Conservation (phyloP, 805 yeast species). For the Candida corydali region DNA sequence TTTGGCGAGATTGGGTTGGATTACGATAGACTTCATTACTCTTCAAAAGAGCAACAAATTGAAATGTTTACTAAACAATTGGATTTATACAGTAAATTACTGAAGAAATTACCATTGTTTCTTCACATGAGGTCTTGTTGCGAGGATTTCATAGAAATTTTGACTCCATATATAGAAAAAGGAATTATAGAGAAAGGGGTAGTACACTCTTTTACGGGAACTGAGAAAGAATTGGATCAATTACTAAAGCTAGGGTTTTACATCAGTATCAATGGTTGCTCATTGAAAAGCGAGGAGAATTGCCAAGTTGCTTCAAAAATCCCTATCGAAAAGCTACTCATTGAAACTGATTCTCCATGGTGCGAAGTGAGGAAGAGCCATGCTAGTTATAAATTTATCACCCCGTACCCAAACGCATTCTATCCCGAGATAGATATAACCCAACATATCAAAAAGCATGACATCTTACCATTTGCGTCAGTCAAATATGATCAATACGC, state of each 20-base stretch:
- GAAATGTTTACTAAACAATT: slow-evolving; percentile 71
- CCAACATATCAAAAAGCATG: slow-evolving; percentile 32
- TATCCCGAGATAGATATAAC: slow-evolving; percentile 40
- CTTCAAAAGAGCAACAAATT: slow-evolving; percentile 64
- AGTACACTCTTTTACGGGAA: slow-evolving; percentile 94
- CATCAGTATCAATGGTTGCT: slow-evolving; percentile 90
- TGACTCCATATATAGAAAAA: slow-evolving; percentile 57
- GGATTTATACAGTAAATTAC: slow-evolving; percentile 47
- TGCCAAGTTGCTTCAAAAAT: slow-evolving; percentile 58
- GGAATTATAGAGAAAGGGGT: slow-evolving; percentile 51
- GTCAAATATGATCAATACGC: slow-evolving; percentile 61
- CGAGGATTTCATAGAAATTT: slow-evolving; percentile 65
- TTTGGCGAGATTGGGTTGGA: slow-evolving; percentile 97
- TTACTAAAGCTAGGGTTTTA: slow-evolving; percentile 58
- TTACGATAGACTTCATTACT: slow-evolving; percentile 80
- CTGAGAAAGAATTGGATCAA: slow-evolving; percentile 54
- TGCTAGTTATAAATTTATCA: slow-evolving; percentile 59
- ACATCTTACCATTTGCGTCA: slow-evolving; percentile 55
- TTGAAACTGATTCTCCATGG: slow-evolving; percentile 99
- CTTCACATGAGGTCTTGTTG: slow-evolving; percentile 87
- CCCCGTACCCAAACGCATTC: slow-evolving; percentile 51
- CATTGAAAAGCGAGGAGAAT: slow-evolving; percentile 75
- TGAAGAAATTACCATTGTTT: slow-evolving; percentile 68
- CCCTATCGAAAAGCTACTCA: slow-evolving; percentile 68
- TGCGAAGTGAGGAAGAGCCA: slow-evolving; percentile 88